Base-by-base conservation (phyloP, 371 early-diverging fungal species). In the Mucor velutinosus region DNA sequence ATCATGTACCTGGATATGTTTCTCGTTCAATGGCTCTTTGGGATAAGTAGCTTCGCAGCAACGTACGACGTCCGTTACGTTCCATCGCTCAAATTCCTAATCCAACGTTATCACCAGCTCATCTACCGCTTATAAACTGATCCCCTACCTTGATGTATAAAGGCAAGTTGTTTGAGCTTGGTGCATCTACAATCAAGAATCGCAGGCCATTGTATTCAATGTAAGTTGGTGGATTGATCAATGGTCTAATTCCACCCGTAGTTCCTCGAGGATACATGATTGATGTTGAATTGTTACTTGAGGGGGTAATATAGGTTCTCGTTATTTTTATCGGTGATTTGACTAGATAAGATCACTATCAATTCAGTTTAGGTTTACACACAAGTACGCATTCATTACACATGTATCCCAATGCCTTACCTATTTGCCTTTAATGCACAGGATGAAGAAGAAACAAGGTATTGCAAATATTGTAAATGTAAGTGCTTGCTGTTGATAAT, bases 1-100 rank as follows among this genome's bases (percentile, higher is more conserved):
- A 70, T 95, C 93, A 65, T 94, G 94, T 3, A 96, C 93, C 49
- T 84, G 74, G 63, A 97, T 94, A 10, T 86, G 85, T 21, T 87
- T 79, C 47, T 75, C 83, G 64, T 82, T 84, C 25, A 95, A 75
- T 4, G 84, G 84, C 25, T 84, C 88, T 51, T 82, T 83, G 29
- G 89, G 79, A 73, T 97, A 97, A 10, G 96, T 95, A 19, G 96
- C 94, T 72, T 97, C 94, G 80, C 97, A 95, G 21, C 93, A 95
- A 37, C 95, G 87, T 8, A 95, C 95, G 12, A 96, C 93, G 64
- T 95, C 95, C 7, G 91, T 92, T 29, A 95, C 95, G 66, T 88
- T 81, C 72, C 92, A 87, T 57, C 86, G 75, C 60, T 79, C 74
- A 55, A 82, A 82, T 69, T 73, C 70, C 73, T 73, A 47, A 37